Evolutionary conservation across 148 eudicot species (phyloP), one percentile per base, ranked within the genome.

Genomic region (Camellia lanceoleosa): DNA sequence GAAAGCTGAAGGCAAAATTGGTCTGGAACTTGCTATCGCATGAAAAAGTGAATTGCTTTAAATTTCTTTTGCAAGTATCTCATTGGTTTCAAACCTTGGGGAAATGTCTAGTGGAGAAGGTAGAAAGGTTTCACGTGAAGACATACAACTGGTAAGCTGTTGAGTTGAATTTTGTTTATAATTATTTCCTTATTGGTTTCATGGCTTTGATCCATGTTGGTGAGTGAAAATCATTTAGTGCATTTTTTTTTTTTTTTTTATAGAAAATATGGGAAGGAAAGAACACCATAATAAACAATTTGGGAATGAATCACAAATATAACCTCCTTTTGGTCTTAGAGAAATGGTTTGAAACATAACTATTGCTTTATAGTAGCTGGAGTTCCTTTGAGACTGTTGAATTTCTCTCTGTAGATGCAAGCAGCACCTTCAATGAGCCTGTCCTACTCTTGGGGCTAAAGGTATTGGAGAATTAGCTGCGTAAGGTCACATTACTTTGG

Each of bases 61-160:
- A 38, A n/a, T 77, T 51, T 68, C 54, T 43, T 41, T 79, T 55
- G 43, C 83, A 85, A 79, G 87, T 67, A 64, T 44, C 20, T 61
- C n/a, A 55, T 65, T 54, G 19, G 63, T 63, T 79, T 55, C 13
- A 67, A 43, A 7, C 73, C 65, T 20, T 46, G 68, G 68, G 38
- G 82, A 84, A 78, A 93, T 93, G 97, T 90, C 97, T 19, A 83
- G 85, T 71, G 95, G 88, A 83, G 95, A 89, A 60, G 89, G 79
- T 55, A 85, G 88, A 85, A 90, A 86, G 79, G 90, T 91, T 63
- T 90, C 93, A 54, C 83, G 85, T 77, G 85, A 89, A 81, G 92
- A 93, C 76, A 85, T 93, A 77, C 93, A 93, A 80, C 68, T 86
- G 91, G 97, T 93, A 86, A 83, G 92, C 79, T 80, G 19, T 46